Percentiles rank a stretch among this genome's conserved stretches.
phyloP scores from a whole-genome alignment of 768 basidiomycete genomes.

The Tricholoma furcatifolium region DNA sequence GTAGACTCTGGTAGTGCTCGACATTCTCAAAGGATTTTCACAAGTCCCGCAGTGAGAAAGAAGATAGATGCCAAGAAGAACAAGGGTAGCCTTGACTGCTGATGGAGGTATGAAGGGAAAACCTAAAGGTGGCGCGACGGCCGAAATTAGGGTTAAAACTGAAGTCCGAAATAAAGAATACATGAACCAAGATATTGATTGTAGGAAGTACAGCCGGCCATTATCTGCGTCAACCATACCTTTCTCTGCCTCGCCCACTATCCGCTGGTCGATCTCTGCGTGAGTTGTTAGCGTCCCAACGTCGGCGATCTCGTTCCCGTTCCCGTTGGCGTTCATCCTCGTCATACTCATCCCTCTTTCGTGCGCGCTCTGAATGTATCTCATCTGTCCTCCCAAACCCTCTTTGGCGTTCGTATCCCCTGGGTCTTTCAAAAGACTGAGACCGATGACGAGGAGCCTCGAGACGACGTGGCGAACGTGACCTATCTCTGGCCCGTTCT shows the following conservation, averaged over 20 bases:
- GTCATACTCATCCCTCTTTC: constrained; percentile 27
- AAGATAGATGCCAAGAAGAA: no score
- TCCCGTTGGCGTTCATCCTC: constrained; percentile 23
- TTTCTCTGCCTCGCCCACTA: constrained; percentile 1
- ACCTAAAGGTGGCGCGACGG: no score
- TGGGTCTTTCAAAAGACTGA: constrained; percentile 7
- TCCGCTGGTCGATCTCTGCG: neutral
- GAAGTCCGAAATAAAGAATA: no score
- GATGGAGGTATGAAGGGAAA: no score
- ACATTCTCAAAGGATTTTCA: no score
- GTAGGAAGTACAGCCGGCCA: neutral
- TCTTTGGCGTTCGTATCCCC: neutral
- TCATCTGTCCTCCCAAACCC: neutral
- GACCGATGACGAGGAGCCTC: constrained; percentile 19
- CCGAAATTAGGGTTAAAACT: no score
- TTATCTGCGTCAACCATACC: neutral
- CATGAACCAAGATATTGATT: neutral
- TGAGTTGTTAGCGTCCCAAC: constrained; percentile 52
- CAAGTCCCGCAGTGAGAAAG: no score
- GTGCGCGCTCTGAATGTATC: neutral
- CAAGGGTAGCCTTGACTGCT: no score
- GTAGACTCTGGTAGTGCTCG: no score
- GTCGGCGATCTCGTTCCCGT: constrained; percentile 44
- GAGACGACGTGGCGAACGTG: constrained; percentile 10
- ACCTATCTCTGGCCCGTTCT: constrained; percentile 4